Conservation (phyloP, 441 rosid genomes). For the Bocquillonia castaneifolia region DNA sequence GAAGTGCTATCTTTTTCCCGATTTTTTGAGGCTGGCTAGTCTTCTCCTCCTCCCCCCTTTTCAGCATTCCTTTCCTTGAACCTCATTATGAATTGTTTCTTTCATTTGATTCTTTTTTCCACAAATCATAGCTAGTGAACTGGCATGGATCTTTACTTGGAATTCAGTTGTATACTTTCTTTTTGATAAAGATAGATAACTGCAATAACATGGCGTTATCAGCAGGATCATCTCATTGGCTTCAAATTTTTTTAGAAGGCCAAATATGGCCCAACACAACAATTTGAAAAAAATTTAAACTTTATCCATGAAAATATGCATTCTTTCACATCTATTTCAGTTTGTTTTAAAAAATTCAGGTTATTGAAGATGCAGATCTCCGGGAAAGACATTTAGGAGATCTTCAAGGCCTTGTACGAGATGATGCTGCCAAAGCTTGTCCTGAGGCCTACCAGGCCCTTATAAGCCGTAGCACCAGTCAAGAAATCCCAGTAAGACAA, state of each 20-base stretch:
- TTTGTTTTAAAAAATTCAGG: constrained; percentile 39
- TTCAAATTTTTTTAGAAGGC: not conserved
- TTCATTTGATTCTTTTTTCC: not conserved
- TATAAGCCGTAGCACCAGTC: constrained; percentile 43
- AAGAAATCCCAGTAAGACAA: constrained; percentile 65
- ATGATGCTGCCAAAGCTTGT: constrained; percentile 46
- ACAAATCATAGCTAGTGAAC: too few species aligned
- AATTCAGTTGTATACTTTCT: not conserved
- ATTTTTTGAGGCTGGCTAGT: not conserved
- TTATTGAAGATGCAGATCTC: constrained; percentile 51
- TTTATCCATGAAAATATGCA: not conserved
- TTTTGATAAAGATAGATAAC: not conserved
- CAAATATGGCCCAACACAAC: not conserved
- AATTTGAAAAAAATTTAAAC: not conserved
- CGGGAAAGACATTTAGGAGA: constrained; percentile 78
- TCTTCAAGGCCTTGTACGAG: constrained; percentile 63
- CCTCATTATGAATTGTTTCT: not conserved
- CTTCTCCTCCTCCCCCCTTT: not conserved
- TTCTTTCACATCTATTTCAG: not conserved
- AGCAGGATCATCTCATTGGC: not conserved
- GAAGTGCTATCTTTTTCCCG: not conserved
- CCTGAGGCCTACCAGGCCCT: constrained; percentile 62
- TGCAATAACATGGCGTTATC: not conserved
- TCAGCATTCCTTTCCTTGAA: not conserved
- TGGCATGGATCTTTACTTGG: not conserved